Evolutionary conservation across 805 yeast genomes (phyloP).

Genomic region (Wickerhamomyces queroliae): DNA sequence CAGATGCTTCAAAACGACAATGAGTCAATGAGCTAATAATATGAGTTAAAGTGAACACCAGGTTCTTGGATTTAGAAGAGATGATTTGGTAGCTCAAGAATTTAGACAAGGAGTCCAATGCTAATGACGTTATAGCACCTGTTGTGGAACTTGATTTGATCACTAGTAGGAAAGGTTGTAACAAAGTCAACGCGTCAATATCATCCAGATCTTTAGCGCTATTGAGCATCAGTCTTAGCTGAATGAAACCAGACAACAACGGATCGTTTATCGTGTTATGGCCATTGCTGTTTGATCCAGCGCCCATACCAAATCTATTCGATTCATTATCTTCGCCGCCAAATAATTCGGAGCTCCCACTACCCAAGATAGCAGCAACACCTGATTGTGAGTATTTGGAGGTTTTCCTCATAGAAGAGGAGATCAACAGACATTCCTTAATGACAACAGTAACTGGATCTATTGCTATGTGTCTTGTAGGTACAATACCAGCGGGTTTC

Average conservation of each 20-base stretch:
- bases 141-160: constrained; percentile 81
- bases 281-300: constrained; percentile 8
- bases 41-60: constrained; percentile 55
- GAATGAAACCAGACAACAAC: constrained; percentile 72
- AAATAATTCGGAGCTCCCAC: constrained; percentile 46
- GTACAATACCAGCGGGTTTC: not conserved
- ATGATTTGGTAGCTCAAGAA: constrained; percentile 68
- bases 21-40: constrained; percentile 70
- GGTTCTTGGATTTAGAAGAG: constrained; percentile 44
- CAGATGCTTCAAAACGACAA: constrained; percentile 93
- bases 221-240: constrained; percentile 64
- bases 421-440: constrained; percentile 80
- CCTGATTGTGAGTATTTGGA: constrained; percentile 72
- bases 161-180: constrained; percentile 83
- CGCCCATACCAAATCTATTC: constrained; percentile 18
- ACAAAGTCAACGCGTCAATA: constrained; percentile 64
- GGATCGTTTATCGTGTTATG: constrained; percentile 43
- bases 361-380: constrained; percentile 80
- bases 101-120: constrained; percentile 70
- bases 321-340: constrained; percentile 37
- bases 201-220: constrained; percentile 45
- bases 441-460: constrained; percentile 80
- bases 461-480: constrained; percentile 31
- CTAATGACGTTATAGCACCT: constrained; percentile 78
- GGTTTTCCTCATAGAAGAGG: constrained; percentile 86